Base-by-base conservation (phyloP, 1,284 basidiomycete genomes). In the Leccinum huronense region DNA sequence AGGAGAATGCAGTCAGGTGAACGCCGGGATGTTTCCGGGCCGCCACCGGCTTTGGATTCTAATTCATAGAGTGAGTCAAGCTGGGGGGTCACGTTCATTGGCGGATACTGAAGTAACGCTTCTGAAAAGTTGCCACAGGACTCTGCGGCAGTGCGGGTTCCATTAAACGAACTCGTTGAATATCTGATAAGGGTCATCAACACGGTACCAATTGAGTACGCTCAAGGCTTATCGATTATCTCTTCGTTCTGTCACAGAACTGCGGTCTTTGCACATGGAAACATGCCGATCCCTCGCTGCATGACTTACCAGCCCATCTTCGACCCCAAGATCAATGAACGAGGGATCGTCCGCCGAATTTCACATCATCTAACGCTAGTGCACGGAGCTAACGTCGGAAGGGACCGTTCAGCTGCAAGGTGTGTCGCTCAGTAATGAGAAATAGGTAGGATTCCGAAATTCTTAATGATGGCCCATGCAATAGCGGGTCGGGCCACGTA, bases 291-390 rank as follows among this genome's bases (percentile, higher is more conserved):
- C 56, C 27, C 54, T 54, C 53, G 14, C 23, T 16, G 30, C 53
- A 14, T 54, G 53, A 54, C 27, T 8, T 54, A 11, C 30, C 3
- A 30, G 53, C 27, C 9, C 31, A n/a, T 34, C 56, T 57, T 34
- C 56, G 56, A 36, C 30, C 23, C 31, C 55, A 33, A 56, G 31
- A 56, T 33, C 31, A 13, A 56, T 19, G 55, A 48, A 48, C 23
- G 8, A 34, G 34, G 2, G 57, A 58, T 58, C 57, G 27, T 40
- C 36, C 7, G 40, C 27, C 27, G 57, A 40, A 58, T 58, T 38
- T 58, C 57, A 58, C 27, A 58, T 58, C 33, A 16, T n/a, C 57
- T 30, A 58, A 58, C 14, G 13, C 19, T 58, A 33, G 57, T 40
- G 27, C n/a, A 40, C 10, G 27, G 34, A 13, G 57, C 23, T 23